Evolutionary conservation across 495 filamentous ascomycete species (phyloP), one percentile per base, ranked within the genome.

Genomic region (Aspergillus saccharolyticus): DNA sequence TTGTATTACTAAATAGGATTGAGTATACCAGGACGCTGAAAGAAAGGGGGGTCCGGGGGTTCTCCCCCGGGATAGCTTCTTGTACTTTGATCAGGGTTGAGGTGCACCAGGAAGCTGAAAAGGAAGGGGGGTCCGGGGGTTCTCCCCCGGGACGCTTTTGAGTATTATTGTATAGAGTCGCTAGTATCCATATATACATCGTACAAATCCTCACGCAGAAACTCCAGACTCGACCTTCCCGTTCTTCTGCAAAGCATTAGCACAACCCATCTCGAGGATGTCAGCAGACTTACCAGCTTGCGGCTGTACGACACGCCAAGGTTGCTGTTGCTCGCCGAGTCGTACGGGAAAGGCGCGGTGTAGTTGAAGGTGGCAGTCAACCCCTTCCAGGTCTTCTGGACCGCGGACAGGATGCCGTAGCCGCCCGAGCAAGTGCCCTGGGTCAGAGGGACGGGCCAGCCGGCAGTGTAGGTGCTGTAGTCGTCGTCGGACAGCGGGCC

Each of bases 391-490:
- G 70, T 76, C 54, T 68, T 63, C 62, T 73, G 67, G 55, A 80
- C 77, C 19, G 58, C 48, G 15, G 64, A 61, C 33, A 78, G 57
- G 20, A 81, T 70, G 53, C 72, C 74, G 42, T 77, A 55, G 15
- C 77, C 76, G 48, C 67, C 75, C 5, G 75, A 74, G 60, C 78
- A 80, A 17, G 63, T 63, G 44, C 65, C 72, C 42, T 64, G 30
- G 8, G 76, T 80, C 43, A 65, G 24, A 1, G 78, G 78, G 16
- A 66, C 59, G 7, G 78, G 72, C 77, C 77, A 81, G 17, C 55
- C 57, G n/a, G 67, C 53, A 0, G 58, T 54, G 63, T 67, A 75
- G 17, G 56, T 63, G 39, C 70, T 66, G 60, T 72, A 67, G 0
- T 60, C 56, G 24, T 66, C 64, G 14, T 42, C 55, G 19, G 72